Evolutionary conservation across 108 stramenopile species (phyloP).

Genomic region (Nitzschia inconspicua): DNA sequence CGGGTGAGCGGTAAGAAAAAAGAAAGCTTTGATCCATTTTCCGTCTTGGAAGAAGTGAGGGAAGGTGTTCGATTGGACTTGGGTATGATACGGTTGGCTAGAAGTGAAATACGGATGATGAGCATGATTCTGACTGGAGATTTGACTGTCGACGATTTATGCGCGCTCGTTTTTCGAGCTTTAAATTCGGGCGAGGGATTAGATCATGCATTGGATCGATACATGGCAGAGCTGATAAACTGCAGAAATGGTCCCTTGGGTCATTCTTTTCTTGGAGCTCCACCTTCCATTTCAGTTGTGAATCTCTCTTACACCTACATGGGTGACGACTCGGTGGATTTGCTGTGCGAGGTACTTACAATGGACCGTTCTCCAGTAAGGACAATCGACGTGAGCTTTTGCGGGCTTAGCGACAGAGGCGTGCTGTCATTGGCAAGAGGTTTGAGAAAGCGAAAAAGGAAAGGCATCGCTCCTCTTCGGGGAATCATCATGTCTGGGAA

Average conservation of each 20-base stretch:
- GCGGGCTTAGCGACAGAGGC: constrained; percentile 56
- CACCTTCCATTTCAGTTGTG: constrained; percentile 62
- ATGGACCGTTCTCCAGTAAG: constrained; percentile 47
- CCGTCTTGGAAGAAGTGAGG: constrained; percentile 56
- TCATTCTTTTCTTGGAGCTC: constrained; percentile 1
- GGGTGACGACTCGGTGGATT: constrained; percentile 68
- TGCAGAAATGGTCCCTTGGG: background rate
- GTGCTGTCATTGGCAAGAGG: constrained; percentile 53
- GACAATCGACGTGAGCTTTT: constrained; percentile 80
- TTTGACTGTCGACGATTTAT: constrained; percentile 57
- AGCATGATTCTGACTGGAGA: constrained; percentile 64
- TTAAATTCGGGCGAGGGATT: constrained; percentile 45
- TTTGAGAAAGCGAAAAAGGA: constrained; percentile 39
- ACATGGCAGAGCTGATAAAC: background rate
- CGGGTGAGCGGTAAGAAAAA: constrained; percentile 24
- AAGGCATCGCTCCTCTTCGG: constrained; percentile 49
- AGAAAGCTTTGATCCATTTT: constrained; percentile 62
- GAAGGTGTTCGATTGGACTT: constrained; percentile 68
- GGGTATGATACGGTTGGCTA: constrained; percentile 57
- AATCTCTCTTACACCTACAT: constrained; percentile 80
- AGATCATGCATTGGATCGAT: constrained; percentile 39
- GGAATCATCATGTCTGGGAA: constrained; percentile 77
- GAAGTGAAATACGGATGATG: constrained; percentile 59
- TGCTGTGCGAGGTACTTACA: constrained; percentile 54
- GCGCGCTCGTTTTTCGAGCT: constrained; percentile 49